Percentiles rank a stretch among this genome's conserved stretches.
These are phyloP conservation scores for Bauhinia variegata DNA, from an alignment of 306 rosid species.

Conservation along the genomic window DNA sequence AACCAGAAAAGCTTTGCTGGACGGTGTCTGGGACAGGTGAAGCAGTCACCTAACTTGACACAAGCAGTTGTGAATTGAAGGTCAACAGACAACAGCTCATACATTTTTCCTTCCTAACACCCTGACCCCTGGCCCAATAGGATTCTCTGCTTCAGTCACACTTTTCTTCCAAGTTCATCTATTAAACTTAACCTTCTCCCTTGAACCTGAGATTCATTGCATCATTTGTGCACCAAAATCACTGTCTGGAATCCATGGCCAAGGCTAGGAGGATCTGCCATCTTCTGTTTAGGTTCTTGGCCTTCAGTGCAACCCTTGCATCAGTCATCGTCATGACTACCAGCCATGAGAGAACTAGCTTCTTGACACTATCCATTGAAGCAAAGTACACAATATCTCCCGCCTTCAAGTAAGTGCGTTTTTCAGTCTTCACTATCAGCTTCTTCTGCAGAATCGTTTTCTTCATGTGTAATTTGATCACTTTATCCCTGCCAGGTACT, in stretches of 20 bases:
- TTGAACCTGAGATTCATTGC: constrained; percentile 18
- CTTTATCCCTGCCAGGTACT: constrained; percentile 55
- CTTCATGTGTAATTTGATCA: constrained; percentile 1
- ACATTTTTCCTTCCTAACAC: constrained; percentile 52
- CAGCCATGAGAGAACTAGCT: constrained; percentile 56
- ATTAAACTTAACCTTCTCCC: constrained; percentile 27
- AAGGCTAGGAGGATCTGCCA: constrained; percentile 52
- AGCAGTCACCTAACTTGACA: no score
- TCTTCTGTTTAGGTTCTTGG: constrained; percentile 63
- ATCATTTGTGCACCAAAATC: not conserved
- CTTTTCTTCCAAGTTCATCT: not conserved
- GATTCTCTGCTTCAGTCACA: constrained; percentile 21
- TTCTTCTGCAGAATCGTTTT: not conserved
- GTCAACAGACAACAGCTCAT: not conserved
- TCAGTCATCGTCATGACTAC: constrained; percentile 77
- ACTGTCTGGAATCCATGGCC: constrained; percentile 36
- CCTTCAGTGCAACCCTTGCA: constrained; percentile 67
- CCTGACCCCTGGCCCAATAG: constrained; percentile 17
- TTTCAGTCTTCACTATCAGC: not conserved
- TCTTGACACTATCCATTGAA: constrained; percentile 54
- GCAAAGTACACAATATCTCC: constrained; percentile 69
- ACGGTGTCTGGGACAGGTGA: no score
- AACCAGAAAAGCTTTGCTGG: constrained; percentile 6
- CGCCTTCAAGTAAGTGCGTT: constrained; percentile 63
- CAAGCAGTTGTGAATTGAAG: no score